A percentile compares a stretch with the other conserved stretches of the same genome.
phyloP scores from a whole-genome alignment of 345 rosid genomes.

The Conringia planisiliqua region DNA sequence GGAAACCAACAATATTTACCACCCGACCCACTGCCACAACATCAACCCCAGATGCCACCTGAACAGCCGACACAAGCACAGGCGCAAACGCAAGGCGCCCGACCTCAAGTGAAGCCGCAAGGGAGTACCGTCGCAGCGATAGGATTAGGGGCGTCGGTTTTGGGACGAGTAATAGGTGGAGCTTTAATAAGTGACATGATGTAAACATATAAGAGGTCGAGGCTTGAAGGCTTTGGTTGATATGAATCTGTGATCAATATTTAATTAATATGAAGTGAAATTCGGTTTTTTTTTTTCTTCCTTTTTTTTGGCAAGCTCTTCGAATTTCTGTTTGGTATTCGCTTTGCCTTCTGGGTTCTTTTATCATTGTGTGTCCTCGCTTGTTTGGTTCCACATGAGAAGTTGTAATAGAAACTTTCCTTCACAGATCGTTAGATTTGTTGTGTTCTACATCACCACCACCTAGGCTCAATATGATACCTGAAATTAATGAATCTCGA shows the following conservation, averaged over 20 bases:
- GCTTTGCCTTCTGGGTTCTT: not conserved
- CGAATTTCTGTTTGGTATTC: not conserved
- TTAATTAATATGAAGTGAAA: no score
- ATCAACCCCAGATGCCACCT: not conserved
- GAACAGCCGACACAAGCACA: not conserved
- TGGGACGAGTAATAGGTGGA: constrained; percentile 64
- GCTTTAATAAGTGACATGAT: constrained; percentile 57
- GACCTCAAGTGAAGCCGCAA: not conserved
- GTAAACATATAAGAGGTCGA: constrained; percentile 1
- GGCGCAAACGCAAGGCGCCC: not conserved
- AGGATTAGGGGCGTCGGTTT: constrained; percentile 59
- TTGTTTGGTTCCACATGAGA: not conserved
- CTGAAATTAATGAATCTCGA: no score
- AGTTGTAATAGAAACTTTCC: no score
- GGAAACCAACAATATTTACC: not conserved
- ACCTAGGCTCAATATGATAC: no score
- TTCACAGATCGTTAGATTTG: no score
- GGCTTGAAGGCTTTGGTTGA: not conserved
- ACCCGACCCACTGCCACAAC: not conserved
- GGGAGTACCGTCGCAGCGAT: constrained; percentile 36
- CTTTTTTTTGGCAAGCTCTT: no score
- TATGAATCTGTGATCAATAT: no score
- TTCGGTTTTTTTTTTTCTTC: no score
- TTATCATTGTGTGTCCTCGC: not conserved
- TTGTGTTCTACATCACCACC: no score